Base-by-base conservation (phyloP, 2,329 filamentous ascomycete genomes). In the Trichoderma lentiforme region DNA sequence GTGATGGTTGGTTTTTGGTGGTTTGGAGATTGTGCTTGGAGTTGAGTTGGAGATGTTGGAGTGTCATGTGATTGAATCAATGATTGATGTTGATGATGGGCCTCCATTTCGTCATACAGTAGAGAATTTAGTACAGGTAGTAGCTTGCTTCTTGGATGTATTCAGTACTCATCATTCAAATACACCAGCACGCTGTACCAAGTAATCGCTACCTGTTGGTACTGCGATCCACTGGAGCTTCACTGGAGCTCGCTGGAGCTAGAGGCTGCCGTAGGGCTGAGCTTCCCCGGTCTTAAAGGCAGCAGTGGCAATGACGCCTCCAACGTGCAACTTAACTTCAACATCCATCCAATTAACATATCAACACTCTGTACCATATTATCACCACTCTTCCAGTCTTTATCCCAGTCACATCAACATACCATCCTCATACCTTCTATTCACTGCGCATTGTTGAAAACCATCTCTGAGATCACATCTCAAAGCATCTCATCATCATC, bases 271-370 rank as follows among this genome's bases (percentile, higher is more conserved):
- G 47, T 53, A 53, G 47, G 47, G 47, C 47, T 53, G 47, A 53
- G 47, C 57, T 24, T 21, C 30, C 57, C 57, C 53, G 15, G 24
- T 2, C 57, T 4, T 15, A 61, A 62, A 63, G 66, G 66, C 66
- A 70, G 66, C 64, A 58, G 56, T 51, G 57, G 30, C 66, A 62
- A 70, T 70, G 66, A 70, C 66, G 66, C 64, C 21, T 58, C 47
- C 47, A 24, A 53, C n/a, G n/a, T 24, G 47, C n/a, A 53, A 53
- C 47, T 24, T 21, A 3, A 53, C 43, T 21, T 51, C 4, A 51
- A 51, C 39, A 43, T 15, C n/a, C 43, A 47, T 47, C 43, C 43
- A 51, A 51, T 51, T 2, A 21, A 21, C 43, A 3, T 9, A 51
- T 21, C 43, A 21, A 8, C 39, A 43, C 7, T 43, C 39, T n/a